These are phyloP conservation scores for Xylaria sp. DNA, from an alignment of 2,329 filamentous ascomycete genomes.

Conservation along the genomic window DNA sequence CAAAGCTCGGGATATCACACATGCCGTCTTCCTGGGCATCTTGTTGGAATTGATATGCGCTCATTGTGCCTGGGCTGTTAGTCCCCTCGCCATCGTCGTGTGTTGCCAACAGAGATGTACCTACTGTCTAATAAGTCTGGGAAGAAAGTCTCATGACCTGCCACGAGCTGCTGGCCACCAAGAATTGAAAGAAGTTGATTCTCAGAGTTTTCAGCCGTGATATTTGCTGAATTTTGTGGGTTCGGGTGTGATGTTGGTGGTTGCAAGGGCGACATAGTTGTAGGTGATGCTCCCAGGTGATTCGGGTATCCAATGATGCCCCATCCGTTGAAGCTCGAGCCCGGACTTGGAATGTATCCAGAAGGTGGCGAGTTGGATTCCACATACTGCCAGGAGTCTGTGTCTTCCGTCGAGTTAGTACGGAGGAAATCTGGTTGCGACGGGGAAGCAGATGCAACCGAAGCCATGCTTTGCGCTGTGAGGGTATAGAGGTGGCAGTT, in stretches of 20 bases:
- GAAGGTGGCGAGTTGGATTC: slow-evolving; percentile 48
- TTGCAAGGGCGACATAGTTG: slow-evolving; percentile 56
- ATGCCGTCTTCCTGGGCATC: slow-evolving; percentile 46
- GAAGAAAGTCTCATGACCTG: slow-evolving; percentile 55
- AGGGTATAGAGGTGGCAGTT: slow-evolving; percentile 1
- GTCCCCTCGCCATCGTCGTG: neutral
- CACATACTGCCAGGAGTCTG: slow-evolving; percentile 50
- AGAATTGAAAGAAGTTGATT: slow-evolving; percentile 26
- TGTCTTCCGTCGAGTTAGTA: slow-evolving; percentile 48
- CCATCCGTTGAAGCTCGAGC: slow-evolving; percentile 62
- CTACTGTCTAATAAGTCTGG: slow-evolving; percentile 50
- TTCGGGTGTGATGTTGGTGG: slow-evolving; percentile 50
- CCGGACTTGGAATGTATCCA: slow-evolving; percentile 62
- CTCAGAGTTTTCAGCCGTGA: slow-evolving; percentile 45
- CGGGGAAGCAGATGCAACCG: slow-evolving; percentile 48
- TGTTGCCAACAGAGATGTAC: slow-evolving; percentile 24
- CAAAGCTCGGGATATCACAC: slow-evolving; percentile 41
- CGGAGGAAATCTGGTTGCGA: slow-evolving; percentile 44
- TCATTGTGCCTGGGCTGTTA: slow-evolving; percentile 32
- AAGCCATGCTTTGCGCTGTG: slow-evolving; percentile 45
- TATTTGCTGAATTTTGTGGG: slow-evolving; percentile 43
- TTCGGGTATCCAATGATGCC: slow-evolving; percentile 56
- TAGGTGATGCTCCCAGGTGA: slow-evolving; percentile 49
- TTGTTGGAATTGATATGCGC: slow-evolving; percentile 43
- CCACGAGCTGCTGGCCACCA: slow-evolving; percentile 50